These are phyloP conservation scores for Sisymbrium altissimum DNA, from an alignment of 345 rosid species.

Conservation along the genomic window DNA sequence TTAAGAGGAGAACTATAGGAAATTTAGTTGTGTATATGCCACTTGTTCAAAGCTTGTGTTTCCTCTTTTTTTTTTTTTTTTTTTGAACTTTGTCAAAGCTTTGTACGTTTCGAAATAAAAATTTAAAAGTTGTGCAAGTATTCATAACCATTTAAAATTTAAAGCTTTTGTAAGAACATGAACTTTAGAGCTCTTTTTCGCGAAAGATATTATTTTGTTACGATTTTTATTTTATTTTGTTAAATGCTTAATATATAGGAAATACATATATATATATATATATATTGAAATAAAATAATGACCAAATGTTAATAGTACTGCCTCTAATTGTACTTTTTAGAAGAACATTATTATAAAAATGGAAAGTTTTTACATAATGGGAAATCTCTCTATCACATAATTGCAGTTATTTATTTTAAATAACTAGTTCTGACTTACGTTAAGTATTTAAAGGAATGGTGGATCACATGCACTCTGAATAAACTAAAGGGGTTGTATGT, in stretches of 20 bases:
- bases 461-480: constrained; percentile 32
- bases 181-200: neutral
- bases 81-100: neutral
- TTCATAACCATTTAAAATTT: too few species aligned
- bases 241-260: neutral
- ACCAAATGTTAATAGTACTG: neutral
- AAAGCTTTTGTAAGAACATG: too few species aligned
- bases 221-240: neutral
- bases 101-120: constrained; percentile 4
- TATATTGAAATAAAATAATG: neutral
- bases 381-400: neutral
- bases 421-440: constrained; percentile 6
- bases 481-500: constrained; percentile 21
- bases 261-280: neutral
- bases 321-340: too few species aligned
- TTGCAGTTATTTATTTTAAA: neutral
- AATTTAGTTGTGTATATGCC: constrained; percentile 7
- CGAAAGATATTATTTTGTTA: neutral
- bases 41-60: constrained; percentile 12
- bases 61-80: too few species aligned
- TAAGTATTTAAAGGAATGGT: constrained; percentile 22
- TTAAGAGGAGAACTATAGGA: neutral
- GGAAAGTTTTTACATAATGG: neutral
- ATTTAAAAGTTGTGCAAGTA: neutral
- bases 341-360: too few species aligned